Conservation (phyloP, 352 stramenopile genomes). For the Peronospora destructor region DNA sequence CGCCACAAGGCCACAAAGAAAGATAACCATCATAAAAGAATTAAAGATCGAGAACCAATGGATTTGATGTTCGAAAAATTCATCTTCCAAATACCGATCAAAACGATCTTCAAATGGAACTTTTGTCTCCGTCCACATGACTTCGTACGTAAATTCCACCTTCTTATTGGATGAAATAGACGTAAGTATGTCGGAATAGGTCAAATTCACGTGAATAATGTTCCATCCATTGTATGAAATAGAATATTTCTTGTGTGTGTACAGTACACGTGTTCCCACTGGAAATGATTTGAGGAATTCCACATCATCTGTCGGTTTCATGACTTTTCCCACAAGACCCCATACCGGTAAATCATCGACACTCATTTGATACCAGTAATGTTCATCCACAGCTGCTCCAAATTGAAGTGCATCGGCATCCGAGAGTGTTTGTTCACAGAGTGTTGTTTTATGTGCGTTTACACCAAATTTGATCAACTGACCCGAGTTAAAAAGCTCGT, state of each 20-base stretch:
- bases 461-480: constrained; percentile 76
- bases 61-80: constrained; percentile 99
- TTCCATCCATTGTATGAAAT: constrained; percentile 95
- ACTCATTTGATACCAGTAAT: constrained; percentile 99
- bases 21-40: constrained; percentile 97
- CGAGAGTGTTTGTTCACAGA: constrained; percentile 68
- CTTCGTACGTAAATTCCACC: constrained; percentile 93
- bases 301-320: constrained; percentile 82
- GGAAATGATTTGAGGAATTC: constrained; percentile 79
- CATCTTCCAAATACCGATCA: constrained; percentile 96
- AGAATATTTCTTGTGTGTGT: constrained; percentile 94
- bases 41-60: constrained; percentile 98
- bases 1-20: constrained; percentile 90
- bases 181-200: constrained; percentile 86
- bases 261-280: constrained; percentile 85
- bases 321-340: constrained; percentile 96
- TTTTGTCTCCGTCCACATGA: constrained; percentile 87
- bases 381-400: constrained; percentile 85
- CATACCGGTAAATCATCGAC: constrained; percentile 97
- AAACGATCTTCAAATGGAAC: constrained; percentile 95
- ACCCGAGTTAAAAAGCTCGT: constrained; percentile 91
- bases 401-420: constrained; percentile 75
- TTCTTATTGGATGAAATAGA: constrained; percentile 80
- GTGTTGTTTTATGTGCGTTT: constrained; percentile 50
- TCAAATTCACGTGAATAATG: constrained; percentile 98